Conservation (phyloP, 441 rosid species). For the Mallotus japonicus region DNA sequence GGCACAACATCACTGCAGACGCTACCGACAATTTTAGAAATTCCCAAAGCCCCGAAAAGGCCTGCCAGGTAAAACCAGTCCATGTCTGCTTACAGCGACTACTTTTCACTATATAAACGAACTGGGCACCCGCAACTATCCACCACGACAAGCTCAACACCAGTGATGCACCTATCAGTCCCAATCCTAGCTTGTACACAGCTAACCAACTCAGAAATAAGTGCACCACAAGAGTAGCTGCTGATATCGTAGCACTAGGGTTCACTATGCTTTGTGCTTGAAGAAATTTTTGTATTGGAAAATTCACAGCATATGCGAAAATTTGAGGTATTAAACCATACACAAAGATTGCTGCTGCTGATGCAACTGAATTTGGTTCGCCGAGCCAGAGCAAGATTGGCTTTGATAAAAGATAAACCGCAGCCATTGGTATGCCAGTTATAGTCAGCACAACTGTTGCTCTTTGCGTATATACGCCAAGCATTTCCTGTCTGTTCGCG, state of each 20-base stretch:
- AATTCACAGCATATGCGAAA: constrained; percentile 70
- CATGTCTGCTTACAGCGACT: constrained; percentile 54
- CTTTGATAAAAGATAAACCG: constrained; percentile 49
- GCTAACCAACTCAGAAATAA: constrained; percentile 56
- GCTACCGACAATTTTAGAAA: constrained; percentile 56
- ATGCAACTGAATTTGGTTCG: constrained; percentile 45
- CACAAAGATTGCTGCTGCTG: constrained; percentile 58
- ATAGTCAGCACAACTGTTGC: constrained; percentile 54
- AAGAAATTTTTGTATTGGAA: constrained; percentile 80
- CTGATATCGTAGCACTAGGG: constrained; percentile 75
- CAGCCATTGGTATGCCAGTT: constrained; percentile 52
- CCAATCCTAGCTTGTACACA: constrained; percentile 47
- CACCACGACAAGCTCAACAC: constrained; percentile 80
- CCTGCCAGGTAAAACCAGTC: constrained; percentile 52
- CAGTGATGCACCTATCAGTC: constrained; percentile 59
- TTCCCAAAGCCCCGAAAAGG: constrained; percentile 66
- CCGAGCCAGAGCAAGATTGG: constrained; percentile 54
- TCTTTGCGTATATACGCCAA: constrained; percentile 67
- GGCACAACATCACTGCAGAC: constrained; percentile 81
- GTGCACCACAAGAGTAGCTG: constrained; percentile 49
- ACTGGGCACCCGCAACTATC: constrained; percentile 57
- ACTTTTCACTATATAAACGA: constrained; percentile 43
- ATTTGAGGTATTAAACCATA: constrained; percentile 79
- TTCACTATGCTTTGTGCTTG: constrained; percentile 75
- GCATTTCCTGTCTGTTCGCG: constrained; percentile 52